Conservation (phyloP, 148 eudicot genomes). For the Vaccinium corymbosum region DNA sequence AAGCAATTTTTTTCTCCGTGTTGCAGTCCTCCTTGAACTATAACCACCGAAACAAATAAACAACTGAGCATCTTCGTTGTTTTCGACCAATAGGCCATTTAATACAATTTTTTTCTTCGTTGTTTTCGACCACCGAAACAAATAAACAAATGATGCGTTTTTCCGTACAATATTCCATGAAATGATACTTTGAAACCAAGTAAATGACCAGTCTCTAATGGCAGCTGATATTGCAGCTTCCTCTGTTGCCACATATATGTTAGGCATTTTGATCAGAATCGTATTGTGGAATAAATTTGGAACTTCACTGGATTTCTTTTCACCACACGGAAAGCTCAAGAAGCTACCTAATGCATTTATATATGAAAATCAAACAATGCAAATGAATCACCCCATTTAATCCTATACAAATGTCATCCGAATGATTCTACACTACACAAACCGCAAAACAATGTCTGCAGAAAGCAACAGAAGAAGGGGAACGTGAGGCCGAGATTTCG, state of each 20-base stretch:
- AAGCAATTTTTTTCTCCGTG: constrained; percentile 84
- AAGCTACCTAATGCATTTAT: not conserved
- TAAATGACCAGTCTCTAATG: not conserved
- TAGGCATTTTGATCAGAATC: not conserved
- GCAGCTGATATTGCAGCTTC: not conserved
- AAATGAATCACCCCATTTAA: too few species aligned
- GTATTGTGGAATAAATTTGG: not conserved
- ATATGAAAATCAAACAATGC: not conserved
- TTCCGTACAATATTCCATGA: not conserved
- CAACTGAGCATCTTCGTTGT: not conserved
- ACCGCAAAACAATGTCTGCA: not conserved
- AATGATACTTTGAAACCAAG: not conserved
- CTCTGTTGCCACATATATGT: not conserved
- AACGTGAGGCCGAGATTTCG: not conserved
- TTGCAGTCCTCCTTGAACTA: constrained; percentile 95
- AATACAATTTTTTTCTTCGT: too few species aligned
- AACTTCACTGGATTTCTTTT: not conserved
- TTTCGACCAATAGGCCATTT: too few species aligned
- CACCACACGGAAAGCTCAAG: not conserved
- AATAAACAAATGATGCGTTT: not conserved
- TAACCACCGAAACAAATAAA: constrained; percentile 16
- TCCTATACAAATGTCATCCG: too few species aligned
- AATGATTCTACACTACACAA: not conserved
- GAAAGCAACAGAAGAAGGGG: not conserved
- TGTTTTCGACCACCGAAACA: constrained; percentile 16